phyloP scores from a whole-genome alignment of 2,329 filamentous ascomycete genomes.

The Diplocarpon mali region DNA sequence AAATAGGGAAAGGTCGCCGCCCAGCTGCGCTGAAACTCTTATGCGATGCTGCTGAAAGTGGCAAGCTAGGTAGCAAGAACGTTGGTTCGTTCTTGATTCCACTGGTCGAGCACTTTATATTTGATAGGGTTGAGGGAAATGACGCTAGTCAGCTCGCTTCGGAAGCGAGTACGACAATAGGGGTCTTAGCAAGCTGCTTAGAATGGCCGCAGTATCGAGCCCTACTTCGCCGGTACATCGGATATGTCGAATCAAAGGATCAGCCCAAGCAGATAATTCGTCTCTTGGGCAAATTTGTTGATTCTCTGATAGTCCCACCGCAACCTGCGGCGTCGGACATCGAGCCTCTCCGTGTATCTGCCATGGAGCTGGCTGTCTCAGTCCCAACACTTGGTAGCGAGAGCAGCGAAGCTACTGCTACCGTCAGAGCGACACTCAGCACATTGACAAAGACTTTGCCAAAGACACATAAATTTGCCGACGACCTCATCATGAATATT shows the following conservation, averaged over 20 bases:
- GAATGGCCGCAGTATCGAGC: constrained; percentile 88
- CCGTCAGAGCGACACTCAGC: constrained; percentile 27
- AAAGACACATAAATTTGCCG: constrained; percentile 51
- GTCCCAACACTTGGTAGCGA: no score
- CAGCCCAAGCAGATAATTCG: constrained; percentile 78
- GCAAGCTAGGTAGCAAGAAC: constrained; percentile 62
- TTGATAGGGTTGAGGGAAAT: constrained; percentile 58
- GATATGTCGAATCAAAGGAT: constrained; percentile 72
- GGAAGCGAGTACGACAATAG: constrained; percentile 74
- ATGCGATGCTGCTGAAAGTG: constrained; percentile 52
- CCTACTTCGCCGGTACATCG: constrained; percentile 71
- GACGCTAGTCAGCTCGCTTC: constrained; percentile 82
- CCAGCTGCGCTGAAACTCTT: constrained; percentile 73
- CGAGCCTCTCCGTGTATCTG: background rate
- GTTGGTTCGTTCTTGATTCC: constrained; percentile 82
- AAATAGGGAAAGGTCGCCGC: constrained; percentile 79
- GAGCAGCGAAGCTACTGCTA: no score
- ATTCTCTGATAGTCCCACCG: constrained; percentile 49
- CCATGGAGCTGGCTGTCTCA: no score
- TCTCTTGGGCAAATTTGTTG: constrained; percentile 69
- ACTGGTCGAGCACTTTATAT: constrained; percentile 86
- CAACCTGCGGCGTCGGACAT: background rate
- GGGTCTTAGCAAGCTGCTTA: constrained; percentile 60
- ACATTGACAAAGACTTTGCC: constrained; percentile 57
- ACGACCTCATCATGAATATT: constrained; percentile 64